Conservation (phyloP, 352 stramenopile genomes). For the Pythium coloratum region DNA sequence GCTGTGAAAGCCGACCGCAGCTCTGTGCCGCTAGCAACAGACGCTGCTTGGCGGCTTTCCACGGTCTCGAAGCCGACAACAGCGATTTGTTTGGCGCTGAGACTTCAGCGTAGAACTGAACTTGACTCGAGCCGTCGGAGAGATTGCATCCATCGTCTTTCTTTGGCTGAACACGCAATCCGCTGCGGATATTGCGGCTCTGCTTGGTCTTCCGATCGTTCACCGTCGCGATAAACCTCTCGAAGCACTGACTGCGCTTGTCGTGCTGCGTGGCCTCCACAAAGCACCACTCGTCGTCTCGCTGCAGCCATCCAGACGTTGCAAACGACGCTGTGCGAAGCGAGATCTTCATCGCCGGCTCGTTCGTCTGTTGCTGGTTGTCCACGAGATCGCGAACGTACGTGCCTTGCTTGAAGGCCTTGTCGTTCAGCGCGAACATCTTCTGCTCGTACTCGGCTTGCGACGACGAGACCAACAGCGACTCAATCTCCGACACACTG, state of each 20-base stretch:
- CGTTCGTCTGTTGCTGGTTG: neutral
- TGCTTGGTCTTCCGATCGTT: neutral
- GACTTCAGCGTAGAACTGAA: constrained; percentile 27
- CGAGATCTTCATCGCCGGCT: constrained; percentile 4
- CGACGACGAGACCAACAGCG: constrained; percentile 6
- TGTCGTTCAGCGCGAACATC: constrained; percentile 19
- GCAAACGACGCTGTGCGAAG: constrained; percentile 10
- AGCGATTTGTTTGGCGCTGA: neutral
- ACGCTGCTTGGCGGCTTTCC: constrained; percentile 1
- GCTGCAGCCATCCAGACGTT: neutral
- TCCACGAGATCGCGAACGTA: constrained; percentile 6
- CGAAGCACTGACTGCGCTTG: constrained; percentile 3
- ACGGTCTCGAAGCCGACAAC: neutral
- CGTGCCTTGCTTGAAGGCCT: constrained; percentile 21
- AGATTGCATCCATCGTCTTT: neutral
- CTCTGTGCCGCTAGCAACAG: constrained; percentile 10
- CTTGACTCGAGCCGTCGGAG: neutral
- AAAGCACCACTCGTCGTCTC: constrained; percentile 26
- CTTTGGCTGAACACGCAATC: neutral
- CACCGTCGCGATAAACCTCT: constrained; percentile 17
- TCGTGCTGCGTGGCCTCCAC: constrained; percentile 9
- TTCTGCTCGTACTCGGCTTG: constrained; percentile 8
- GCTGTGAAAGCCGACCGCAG: constrained; percentile 31
- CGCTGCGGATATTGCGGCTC: neutral
- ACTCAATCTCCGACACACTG: constrained; percentile 14